These are phyloP conservation scores for Pseudopyrenochaeta lycopersici DNA, from an alignment of 2,329 filamentous ascomycete genomes.

Conservation along the genomic window DNA sequence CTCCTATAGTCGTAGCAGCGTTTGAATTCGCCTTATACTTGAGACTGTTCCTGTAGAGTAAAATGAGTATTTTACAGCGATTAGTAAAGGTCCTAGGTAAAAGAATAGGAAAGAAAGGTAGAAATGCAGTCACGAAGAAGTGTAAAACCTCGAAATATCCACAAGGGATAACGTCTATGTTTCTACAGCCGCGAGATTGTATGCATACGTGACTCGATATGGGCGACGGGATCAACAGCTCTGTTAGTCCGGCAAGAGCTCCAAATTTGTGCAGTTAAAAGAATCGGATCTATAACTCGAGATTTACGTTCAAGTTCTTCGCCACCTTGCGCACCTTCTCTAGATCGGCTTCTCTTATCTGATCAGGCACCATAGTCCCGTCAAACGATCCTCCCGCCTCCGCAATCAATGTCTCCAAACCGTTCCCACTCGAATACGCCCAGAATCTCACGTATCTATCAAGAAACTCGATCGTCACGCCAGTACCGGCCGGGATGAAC, in stretches of 20 bases:
- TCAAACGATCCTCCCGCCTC: constrained; percentile 23
- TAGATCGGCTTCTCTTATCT: constrained; percentile 3
- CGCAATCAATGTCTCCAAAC: constrained; percentile 23
- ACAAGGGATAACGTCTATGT: too few species aligned
- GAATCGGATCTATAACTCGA: background rate
- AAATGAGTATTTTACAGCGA: constrained; percentile 9
- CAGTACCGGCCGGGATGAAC: constrained; percentile 25
- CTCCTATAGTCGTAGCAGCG: constrained; percentile 16
- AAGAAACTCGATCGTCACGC: constrained; percentile 20
- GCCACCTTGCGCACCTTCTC: constrained; percentile 10
- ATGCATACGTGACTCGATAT: too few species aligned
- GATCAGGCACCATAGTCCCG: constrained; percentile 24
- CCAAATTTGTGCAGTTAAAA: background rate
- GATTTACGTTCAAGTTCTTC: constrained; percentile 7
- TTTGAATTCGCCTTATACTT: constrained; percentile 27
- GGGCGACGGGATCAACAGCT: too few species aligned
- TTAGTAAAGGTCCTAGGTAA: constrained; percentile 9
- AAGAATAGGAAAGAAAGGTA: background rate
- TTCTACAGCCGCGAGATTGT: too few species aligned
- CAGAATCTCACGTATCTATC: constrained; percentile 27
- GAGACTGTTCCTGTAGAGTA: constrained; percentile 15
- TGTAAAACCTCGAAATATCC: constrained; percentile 1
- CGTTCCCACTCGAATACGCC: constrained; percentile 27
- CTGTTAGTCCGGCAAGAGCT: too few species aligned
- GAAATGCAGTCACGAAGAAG: background rate